These are phyloP conservation scores for Oryza brachyantha DNA, from an alignment of 176 grass and related monocot species.

Conservation along the genomic window DNA sequence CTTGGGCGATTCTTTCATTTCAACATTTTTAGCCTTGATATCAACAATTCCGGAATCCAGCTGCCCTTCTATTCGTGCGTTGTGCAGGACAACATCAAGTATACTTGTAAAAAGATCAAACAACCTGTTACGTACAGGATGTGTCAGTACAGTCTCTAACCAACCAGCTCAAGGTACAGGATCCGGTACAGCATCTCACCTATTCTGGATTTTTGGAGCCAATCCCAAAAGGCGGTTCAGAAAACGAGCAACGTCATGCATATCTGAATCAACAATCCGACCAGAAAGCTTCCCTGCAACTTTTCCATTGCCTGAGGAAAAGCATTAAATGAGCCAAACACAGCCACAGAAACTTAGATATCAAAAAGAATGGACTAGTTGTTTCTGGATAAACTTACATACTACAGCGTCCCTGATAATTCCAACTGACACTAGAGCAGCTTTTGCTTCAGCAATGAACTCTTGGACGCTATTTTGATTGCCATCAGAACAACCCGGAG, in stretches of 20 bases:
- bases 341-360: conserved; percentile 15
- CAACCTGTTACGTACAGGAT: conserved; percentile 55
- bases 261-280: conserved; percentile 92
- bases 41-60: conserved; percentile 98
- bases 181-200: conserved; percentile 38
- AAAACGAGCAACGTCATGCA: conserved; percentile 98
- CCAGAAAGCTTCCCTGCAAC: conserved; percentile 72
- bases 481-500: conserved; percentile 93
- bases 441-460: conserved; percentile 76
- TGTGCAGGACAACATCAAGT: conserved; percentile 80
- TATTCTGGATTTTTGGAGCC: conserved; percentile 88
- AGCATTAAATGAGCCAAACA: conserved; percentile 11
- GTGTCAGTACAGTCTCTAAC: conserved; percentile 15
- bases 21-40: conserved; percentile 89
- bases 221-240: conserved; percentile 94
- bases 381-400: conserved; percentile 56
- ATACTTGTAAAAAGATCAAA: conserved; percentile 90
- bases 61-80: conserved; percentile 92
- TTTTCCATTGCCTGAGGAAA: conserved; percentile 74
- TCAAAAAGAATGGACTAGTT: not conserved
- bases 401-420: conserved; percentile 79
- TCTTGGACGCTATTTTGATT: conserved; percentile 49
- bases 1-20: conserved; percentile 79
- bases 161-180: not conserved
- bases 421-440: conserved; percentile 91